Evolutionary conservation across 148 eudicot genomes (phyloP), one percentile per base, ranked within the genome.

Genomic region (Vaccinium corymbosum): DNA sequence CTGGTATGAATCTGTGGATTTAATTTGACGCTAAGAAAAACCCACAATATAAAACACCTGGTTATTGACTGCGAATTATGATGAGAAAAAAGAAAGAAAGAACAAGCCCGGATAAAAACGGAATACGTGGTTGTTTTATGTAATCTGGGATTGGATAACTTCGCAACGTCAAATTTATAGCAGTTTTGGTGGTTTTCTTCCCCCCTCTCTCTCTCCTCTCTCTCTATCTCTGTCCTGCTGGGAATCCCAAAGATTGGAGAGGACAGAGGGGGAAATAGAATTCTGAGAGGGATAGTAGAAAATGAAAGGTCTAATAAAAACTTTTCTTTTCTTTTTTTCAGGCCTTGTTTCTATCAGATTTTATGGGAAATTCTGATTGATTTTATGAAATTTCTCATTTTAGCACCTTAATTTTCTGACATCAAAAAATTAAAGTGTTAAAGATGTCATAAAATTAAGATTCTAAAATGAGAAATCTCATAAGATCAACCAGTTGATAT

Each of bases 111-210:
- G 7, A 27, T n/a, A 48, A 73, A 81, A 68, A 48, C 64, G 75
- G 2, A 29, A 50, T 78, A 53, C 66, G 35, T 22, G 74, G 62
- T 3, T 9, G 13, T 72, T 42, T 73, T 66, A 27, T 56, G 17
- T 56, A 25, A 4, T 50, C 46, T 7, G 17, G 32, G 22, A 0
- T 25, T n/a, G 0, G 38, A 50, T 42, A 51, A 20, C 22, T 61
- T 59, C 8, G 64, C 64, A 77, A 81, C 73, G 76, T 77, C 72
- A 82, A 82, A 86, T 86, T 15, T 82, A 84, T 87, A 84, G 89
- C 88, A 85, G 82, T 87, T 64, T 84, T 55, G 78, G 82, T 70
- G 82, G 84, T 79, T 80, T 77, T 79, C 22, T 27, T 16, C 17
- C 42, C 0, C 7, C 25, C 1, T 66, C 72, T 66, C 72, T 66